These are phyloP conservation scores for Annulohypoxylon truncatum DNA, from an alignment of 2,329 filamentous ascomycete genomes.

Conservation along the genomic window DNA sequence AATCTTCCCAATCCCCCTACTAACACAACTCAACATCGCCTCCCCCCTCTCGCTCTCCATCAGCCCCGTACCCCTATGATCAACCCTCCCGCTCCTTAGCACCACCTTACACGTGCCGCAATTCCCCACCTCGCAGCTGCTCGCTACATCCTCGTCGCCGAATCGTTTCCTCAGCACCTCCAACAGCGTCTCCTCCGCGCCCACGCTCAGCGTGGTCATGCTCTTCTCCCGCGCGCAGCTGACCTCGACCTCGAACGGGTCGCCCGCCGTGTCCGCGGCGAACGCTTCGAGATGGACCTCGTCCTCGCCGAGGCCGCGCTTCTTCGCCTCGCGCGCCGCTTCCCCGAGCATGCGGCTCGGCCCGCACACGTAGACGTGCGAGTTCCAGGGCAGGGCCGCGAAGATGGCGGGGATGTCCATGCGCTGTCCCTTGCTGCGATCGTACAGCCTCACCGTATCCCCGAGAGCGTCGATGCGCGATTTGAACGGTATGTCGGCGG, in stretches of 20 bases:
- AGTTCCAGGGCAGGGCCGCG: slow-evolving; percentile 60
- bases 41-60: slow-evolving; percentile 57
- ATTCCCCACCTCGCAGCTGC: slow-evolving; percentile 66
- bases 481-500: slow-evolving; percentile 66
- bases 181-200: slow-evolving; percentile 61
- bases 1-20: slow-evolving; percentile 62
- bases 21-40: slow-evolving; percentile 64
- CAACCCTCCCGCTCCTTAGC: slow-evolving; percentile 57
- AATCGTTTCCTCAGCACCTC: slow-evolving; percentile 60
- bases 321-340: slow-evolving; percentile 55
- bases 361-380: slow-evolving; percentile 71
- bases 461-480: slow-evolving; percentile 58
- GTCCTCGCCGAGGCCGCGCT: slow-evolving; percentile 57
- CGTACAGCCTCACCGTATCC: slow-evolving; percentile 62
- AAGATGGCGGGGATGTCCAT: slow-evolving; percentile 64
- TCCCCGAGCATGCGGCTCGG: slow-evolving; percentile 68
- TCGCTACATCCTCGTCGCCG: slow-evolving; percentile 55
- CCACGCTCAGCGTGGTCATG: slow-evolving; percentile 58
- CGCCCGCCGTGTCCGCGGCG: slow-evolving; percentile 62
- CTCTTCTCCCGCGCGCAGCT: slow-evolving; percentile 36
- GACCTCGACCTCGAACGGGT: slow-evolving; percentile 70
- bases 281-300: slow-evolving; percentile 73
- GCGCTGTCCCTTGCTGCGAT: slow-evolving; percentile 61
- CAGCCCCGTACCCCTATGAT: slow-evolving; percentile 63
- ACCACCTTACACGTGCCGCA: slow-evolving; percentile 64